Percentiles rank a stretch among this genome's conserved stretches.
Evolutionary conservation across 2,329 filamentous ascomycete species (phyloP).

Genomic region (Alternaria angustiovoidea): DNA sequence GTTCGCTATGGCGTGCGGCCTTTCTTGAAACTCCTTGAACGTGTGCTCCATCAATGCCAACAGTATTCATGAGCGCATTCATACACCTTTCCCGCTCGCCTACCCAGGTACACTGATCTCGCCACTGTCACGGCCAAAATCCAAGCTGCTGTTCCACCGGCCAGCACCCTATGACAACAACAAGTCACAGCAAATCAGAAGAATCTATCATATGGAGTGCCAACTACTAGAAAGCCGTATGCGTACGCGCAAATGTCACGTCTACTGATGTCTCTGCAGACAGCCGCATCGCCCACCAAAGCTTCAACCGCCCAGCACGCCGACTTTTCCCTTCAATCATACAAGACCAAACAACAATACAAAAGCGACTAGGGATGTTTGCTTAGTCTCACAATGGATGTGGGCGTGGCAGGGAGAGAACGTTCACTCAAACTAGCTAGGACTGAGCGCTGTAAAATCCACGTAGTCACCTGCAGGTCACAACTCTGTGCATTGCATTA

Average conservation of each 20-base stretch:
- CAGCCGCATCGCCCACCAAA: not conserved
- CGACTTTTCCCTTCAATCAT: not conserved
- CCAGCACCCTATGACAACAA: not conserved
- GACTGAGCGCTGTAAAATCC: not conserved
- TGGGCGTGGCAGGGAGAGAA: not conserved
- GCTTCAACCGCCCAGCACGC: not conserved
- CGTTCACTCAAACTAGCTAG: not conserved
- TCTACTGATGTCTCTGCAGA: not conserved
- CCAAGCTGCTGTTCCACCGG: not conserved
- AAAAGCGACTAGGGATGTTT: not conserved
- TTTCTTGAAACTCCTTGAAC: not conserved
- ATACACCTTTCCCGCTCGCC: not conserved
- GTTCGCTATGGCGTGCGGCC: not conserved
- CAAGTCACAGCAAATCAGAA: not conserved
- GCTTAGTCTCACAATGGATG: not conserved
- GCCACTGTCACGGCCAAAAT: not conserved
- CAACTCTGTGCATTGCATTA: not conserved
- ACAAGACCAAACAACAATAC: not conserved
- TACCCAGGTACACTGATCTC: not conserved
- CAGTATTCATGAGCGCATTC: too few species aligned
- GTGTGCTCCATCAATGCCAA: not conserved
- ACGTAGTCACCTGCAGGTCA: not conserved
- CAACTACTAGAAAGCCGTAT: not conserved
- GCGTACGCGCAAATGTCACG: not conserved
- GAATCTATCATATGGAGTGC: not conserved